These are phyloP conservation scores for Pythium diclinum DNA, from an alignment of 352 stramenopile genomes.

Conservation along the genomic window DNA sequence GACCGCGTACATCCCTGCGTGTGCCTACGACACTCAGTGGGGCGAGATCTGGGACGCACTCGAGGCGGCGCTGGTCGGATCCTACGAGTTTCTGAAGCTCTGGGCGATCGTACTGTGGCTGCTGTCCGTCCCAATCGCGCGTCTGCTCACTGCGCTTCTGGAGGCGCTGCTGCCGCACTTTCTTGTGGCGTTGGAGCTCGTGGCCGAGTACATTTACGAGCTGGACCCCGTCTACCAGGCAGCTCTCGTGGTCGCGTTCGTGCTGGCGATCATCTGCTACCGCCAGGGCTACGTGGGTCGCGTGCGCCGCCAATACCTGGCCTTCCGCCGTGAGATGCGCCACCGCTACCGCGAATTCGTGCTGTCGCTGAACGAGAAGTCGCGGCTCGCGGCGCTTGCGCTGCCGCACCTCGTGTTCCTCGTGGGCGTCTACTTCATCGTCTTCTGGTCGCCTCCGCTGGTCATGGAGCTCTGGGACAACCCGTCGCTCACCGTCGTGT, in stretches of 20 bases:
- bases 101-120: conserved; percentile 60
- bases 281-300: conserved; percentile 68
- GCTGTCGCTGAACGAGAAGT: conserved; percentile 65
- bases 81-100: conserved; percentile 57
- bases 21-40: conserved; percentile 59
- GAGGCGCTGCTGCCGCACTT: conserved; percentile 70
- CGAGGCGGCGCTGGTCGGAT: conserved; percentile 46
- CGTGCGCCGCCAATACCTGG: conserved; percentile 45
- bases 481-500: conserved; percentile 51
- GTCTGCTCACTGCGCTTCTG: conserved; percentile 35
- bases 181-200: conserved; percentile 35
- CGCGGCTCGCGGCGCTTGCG: conserved; percentile 50
- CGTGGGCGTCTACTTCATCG: conserved; percentile 46
- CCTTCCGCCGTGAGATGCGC: conserved; percentile 45
- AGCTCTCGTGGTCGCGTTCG: conserved; percentile 25
- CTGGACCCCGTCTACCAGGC: conserved; percentile 67
- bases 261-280: conserved; percentile 49
- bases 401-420: conserved; percentile 72
- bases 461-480: conserved; percentile 54
- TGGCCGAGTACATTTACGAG: conserved; percentile 39
- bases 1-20: conserved; percentile 37
- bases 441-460: conserved; percentile 49
- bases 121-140: conserved; percentile 42
- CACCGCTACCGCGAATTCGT: conserved; percentile 70
- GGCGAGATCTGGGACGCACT: conserved; percentile 52